Base-by-base conservation (phyloP, 345 rosid genomes). In the Citrus inodora region DNA sequence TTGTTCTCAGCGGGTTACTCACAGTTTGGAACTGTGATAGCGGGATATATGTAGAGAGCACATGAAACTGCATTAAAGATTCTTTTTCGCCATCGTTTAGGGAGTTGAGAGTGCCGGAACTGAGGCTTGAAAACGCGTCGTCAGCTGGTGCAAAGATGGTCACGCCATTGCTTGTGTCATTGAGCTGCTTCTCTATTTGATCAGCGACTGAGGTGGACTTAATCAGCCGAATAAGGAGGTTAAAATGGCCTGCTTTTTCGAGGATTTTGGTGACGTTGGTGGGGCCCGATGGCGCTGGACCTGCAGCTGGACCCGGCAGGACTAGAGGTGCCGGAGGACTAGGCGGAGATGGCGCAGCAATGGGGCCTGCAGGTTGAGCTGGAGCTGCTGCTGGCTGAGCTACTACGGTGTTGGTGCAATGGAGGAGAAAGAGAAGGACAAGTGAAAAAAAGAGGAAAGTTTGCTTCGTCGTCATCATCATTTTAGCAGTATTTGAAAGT, bases 1-100 rank as follows among this genome's bases (percentile, higher is more conserved):
- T 84, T n/a, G 88, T 86, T 78, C 81, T 81, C 38, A 83, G 53
- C 1, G 88, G 88, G 61, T 86, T 86, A 77, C 85, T 86, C 35
- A 79, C 85, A 1, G 85, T 86, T 70, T 81, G 83, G 80, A 86
- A 83, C 27, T 82, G 84, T 24, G 85, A 59, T 58, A 81, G 28
- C 3, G 88, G 72, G 33, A 85, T 65, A 48, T 68, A 83, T 3
- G 58, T 67, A 7, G 88, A 80, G 59, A 86, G 51, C 19, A 86
- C 77, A 21, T 86, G 88, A 80, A 76, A 86, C 76, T 86, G 85
- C 16, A 83, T 70, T 30, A 86, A 62, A 67, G 80, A 74, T 2
- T 78, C 82, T 79, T 83, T 82, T 62, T 86, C 63, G 62, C 78
- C 80, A 7, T 80, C 77, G 56, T 71, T 76, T 38, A 86, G 80